Conservation (phyloP, 768 basidiomycete genomes). For the Infundibulicybe gibba region DNA sequence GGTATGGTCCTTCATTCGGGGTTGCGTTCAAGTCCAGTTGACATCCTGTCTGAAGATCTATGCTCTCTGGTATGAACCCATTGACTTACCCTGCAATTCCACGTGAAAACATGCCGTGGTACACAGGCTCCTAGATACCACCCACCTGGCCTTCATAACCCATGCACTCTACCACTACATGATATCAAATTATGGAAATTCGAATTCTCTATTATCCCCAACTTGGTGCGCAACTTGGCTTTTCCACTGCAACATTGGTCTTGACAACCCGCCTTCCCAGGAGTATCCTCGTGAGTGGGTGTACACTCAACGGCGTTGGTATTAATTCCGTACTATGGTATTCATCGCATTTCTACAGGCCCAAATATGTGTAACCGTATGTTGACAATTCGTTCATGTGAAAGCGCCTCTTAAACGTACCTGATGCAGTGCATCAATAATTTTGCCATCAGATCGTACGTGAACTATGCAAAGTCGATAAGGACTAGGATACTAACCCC, state of each 20-base stretch:
- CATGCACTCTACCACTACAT: constrained; percentile 32
- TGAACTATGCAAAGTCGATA: not conserved
- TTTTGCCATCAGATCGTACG: constrained; percentile 25
- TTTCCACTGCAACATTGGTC: too few species aligned
- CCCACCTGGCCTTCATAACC: constrained; percentile 28
- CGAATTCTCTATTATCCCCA: constrained; percentile 15
- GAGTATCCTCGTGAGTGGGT: too few species aligned
- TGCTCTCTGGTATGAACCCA: constrained; percentile 17
- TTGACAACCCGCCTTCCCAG: too few species aligned
- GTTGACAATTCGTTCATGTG: not conserved
- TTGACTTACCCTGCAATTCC: not conserved
- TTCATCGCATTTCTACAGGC: too few species aligned
- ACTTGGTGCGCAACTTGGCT: constrained; percentile 20
- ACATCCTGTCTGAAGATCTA: constrained; percentile 16
- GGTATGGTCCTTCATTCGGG: too few species aligned
- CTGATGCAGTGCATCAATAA: constrained; percentile 20
- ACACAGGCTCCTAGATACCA: constrained; percentile 28
- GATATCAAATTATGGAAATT: constrained; percentile 27
- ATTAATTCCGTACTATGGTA: too few species aligned
- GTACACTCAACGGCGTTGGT: not conserved
- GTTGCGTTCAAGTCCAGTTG: too few species aligned
- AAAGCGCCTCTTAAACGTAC: not conserved
- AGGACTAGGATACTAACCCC: too few species aligned
- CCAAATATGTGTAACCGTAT: not conserved
- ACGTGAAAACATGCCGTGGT: not conserved